Evolutionary conservation across 2,329 filamentous ascomycete genomes (phyloP).

Genomic region (Bipolaris oryzae): DNA sequence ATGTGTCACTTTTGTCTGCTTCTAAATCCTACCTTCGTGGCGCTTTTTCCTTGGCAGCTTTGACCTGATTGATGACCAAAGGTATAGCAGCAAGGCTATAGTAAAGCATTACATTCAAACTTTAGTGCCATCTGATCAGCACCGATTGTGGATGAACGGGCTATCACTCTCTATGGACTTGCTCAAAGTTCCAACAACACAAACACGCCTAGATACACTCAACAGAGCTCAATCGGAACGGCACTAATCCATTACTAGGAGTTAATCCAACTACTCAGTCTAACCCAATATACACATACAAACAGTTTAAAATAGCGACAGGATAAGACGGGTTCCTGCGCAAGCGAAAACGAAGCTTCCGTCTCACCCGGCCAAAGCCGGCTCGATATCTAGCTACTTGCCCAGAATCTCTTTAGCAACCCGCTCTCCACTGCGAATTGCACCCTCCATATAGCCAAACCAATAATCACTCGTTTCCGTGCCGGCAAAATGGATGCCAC

Average conservation of each 20-base stretch:
- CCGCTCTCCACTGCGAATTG: constrained; percentile 57
- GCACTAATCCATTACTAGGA: not conserved
- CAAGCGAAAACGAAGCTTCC: no score
- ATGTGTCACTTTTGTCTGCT: no score
- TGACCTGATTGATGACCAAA: no score
- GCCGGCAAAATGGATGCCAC: constrained; percentile 60
- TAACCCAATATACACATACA: not conserved
- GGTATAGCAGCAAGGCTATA: no score
- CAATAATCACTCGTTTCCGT: constrained; percentile 61
- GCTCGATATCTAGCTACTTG: not conserved
- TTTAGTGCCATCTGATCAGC: no score
- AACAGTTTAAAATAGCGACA: not conserved
- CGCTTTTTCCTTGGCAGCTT: no score
- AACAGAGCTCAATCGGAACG: not conserved
- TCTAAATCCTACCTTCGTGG: no score
- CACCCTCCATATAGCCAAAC: constrained; percentile 66
- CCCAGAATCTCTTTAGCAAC: constrained; percentile 54
- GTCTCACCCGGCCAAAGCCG: no score
- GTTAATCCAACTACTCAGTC: not conserved
- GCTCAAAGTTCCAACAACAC: not conserved
- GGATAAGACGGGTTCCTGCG: no score
- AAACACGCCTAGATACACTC: not conserved
- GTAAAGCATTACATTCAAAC: no score
- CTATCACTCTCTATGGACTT: no score
- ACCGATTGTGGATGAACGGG: no score